phyloP scores from a whole-genome alignment of 805 yeast genomes.

The Tetrapisispora pingtungensis region DNA sequence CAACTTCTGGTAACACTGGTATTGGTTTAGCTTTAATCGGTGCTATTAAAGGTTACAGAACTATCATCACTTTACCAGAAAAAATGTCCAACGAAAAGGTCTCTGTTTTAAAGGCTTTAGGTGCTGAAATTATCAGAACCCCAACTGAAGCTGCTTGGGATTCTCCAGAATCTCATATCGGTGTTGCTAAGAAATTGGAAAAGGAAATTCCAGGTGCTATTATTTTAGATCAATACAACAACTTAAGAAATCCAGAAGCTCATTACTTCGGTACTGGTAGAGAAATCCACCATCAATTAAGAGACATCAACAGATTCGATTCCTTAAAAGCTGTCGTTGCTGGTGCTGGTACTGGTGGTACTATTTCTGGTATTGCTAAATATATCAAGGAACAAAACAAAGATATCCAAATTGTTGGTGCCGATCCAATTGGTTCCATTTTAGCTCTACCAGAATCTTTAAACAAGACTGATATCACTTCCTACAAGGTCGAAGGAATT shows the following conservation, averaged over 20 bases:
- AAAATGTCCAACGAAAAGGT: constrained; percentile 89
- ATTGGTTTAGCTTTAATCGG: constrained; percentile 82
- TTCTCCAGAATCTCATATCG: constrained; percentile 83
- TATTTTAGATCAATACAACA: constrained; percentile 74
- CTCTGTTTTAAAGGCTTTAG: constrained; percentile 76
- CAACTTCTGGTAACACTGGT: constrained; percentile 88
- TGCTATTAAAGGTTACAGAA: constrained; percentile 78
- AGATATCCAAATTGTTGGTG: constrained; percentile 56
- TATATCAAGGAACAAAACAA: constrained; percentile 65
- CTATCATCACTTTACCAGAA: constrained; percentile 81
- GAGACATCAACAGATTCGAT: constrained; percentile 33
- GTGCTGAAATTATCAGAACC: constrained; percentile 84
- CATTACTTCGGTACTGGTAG: constrained; percentile 78
- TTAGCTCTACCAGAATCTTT: constrained; percentile 69
- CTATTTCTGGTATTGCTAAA: constrained; percentile 71
- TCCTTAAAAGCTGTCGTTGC: constrained; percentile 68
- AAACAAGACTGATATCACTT: constrained; percentile 42
- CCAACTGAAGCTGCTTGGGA: constrained; percentile 93
- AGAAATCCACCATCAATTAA: constrained; percentile 75
- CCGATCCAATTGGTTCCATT: constrained; percentile 82
- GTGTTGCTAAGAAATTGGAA: constrained; percentile 72
- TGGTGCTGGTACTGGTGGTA: constrained; percentile 94
- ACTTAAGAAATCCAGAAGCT: constrained; percentile 70
- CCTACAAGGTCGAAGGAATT: constrained; percentile 80
- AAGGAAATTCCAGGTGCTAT: constrained; percentile 78